Percentiles rank a stretch among this genome's conserved stretches.
Evolutionary conservation across 306 rosid genomes (phyloP).

Genomic region (Trifolium dubium): DNA sequence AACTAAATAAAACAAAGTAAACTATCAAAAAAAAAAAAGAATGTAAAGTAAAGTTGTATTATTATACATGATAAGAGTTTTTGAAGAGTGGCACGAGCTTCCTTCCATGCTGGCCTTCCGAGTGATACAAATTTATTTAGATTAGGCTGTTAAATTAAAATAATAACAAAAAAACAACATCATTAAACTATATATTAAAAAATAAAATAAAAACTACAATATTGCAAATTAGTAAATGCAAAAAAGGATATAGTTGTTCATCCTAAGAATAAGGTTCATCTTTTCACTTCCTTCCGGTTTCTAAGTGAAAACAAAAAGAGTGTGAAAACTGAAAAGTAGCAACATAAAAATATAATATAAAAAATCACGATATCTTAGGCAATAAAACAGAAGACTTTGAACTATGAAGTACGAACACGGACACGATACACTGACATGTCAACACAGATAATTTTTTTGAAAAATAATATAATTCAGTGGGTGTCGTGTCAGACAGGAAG

Average conservation of each 20-base stretch:
- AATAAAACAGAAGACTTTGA: neutral
- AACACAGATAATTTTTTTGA: no score
- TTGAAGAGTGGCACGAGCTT: conserved; percentile 90
- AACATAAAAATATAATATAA: neutral
- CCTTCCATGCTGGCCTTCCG: conserved; percentile 97
- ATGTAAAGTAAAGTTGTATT: neutral
- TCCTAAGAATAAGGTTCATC: conserved; percentile 15
- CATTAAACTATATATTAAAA: neutral
- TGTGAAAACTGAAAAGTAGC: neutral
- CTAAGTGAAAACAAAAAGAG: conserved; percentile 27
- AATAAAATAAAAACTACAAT: neutral
- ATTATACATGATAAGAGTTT: conserved; percentile 75
- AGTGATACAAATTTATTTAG: conserved; percentile 85
- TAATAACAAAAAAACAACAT: conserved; percentile 1
- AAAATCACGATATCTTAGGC: conserved; percentile 22
- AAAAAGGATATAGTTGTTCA: neutral
- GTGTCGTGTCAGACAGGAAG: no score
- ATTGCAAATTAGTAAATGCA: neutral
- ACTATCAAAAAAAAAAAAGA: no score
- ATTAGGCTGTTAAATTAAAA: conserved; percentile 58
- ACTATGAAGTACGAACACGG: no score
- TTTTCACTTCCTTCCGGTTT: conserved; percentile 20
- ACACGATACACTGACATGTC: no score
- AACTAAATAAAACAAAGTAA: neutral
- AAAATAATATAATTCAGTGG: no score